phyloP scores from a whole-genome alignment of 2,329 filamentous ascomycete genomes.

The Ceratocystiopsis sp. region DNA sequence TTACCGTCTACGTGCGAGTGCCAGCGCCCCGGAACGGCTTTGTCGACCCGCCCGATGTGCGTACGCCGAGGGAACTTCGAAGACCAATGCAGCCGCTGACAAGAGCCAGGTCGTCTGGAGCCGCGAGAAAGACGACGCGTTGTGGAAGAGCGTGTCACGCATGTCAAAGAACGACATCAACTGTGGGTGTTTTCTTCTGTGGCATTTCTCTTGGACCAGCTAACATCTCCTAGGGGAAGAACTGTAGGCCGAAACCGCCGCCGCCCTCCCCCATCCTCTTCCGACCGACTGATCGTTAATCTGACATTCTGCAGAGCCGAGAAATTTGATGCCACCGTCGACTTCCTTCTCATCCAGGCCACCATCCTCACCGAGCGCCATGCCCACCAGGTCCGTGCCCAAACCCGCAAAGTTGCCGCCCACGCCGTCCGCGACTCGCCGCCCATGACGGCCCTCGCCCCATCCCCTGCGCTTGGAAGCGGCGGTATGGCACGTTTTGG shows the following conservation, averaged over 20 bases:
- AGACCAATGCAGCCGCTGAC: neutral
- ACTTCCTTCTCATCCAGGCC: slow-evolving; percentile 83
- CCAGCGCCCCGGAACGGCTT: slow-evolving; percentile 79
- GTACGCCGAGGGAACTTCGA: slow-evolving; percentile 9
- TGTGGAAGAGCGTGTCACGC: slow-evolving; percentile 82
- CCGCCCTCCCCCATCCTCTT: neutral
- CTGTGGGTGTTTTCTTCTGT: slow-evolving; percentile 36
- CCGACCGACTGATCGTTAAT: neutral
- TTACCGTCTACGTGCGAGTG: slow-evolving; percentile 74
- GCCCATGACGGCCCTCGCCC: slow-evolving; percentile 9
- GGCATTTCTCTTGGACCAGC: neutral
- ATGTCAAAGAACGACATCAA: slow-evolving; percentile 71
- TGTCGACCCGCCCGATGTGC: slow-evolving; percentile 72
- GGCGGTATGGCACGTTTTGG: too few species aligned
- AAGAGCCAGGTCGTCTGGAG: slow-evolving; percentile 64
- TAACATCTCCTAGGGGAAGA: slow-evolving; percentile 38
- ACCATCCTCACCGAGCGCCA: slow-evolving; percentile 88
- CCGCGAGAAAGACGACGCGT: slow-evolving; percentile 62
- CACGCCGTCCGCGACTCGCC: slow-evolving; percentile 37
- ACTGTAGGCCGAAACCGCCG: slow-evolving; percentile 31
- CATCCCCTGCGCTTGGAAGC: too few species aligned
- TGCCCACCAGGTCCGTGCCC: slow-evolving; percentile 73
- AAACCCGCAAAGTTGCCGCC: slow-evolving; percentile 58
- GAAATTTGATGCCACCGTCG: slow-evolving; percentile 67
- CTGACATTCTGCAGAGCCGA: slow-evolving; percentile 36